Evolutionary conservation across 768 basidiomycete genomes (phyloP), one percentile per base, ranked within the genome.

Genomic region (Leccinum pellstonianum): DNA sequence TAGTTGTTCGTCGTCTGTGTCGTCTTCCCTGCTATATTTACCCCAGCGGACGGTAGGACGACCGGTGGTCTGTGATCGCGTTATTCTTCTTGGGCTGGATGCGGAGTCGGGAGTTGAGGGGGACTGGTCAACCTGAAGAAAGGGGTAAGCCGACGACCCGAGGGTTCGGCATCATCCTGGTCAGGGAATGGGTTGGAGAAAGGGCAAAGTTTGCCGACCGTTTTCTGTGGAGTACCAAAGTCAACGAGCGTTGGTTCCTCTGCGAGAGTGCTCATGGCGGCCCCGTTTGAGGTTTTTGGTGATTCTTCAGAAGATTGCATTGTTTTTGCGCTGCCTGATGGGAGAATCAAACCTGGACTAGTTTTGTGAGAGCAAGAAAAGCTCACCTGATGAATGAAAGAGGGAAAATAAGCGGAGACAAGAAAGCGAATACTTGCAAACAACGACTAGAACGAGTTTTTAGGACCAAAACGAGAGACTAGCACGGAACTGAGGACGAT

Each of bases 41-140:
- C 73, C 73, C 74, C 73, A 73, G 46, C 73, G 73, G 9, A 75
- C 63, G 21, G 72, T 66, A 2, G 73, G 73, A 52, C 73, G 74
- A 17, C 72, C 67, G 9, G 74, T 72, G 1, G 73, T 73, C 64
- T 73, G 73, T 0, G 73, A 75, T 66, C 72, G 72, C 48, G 72
- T 73, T 5, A 73, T 56, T 70, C 72, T 63, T 56, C 68, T 66
- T 6, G 66, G 47, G 41, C 38, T 58, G n/a, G 70, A 57, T 1
- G 65, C 14, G 5, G 73, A 65, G 56, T 75, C 70, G 8, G 70
- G 65, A 8, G 73, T 57, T 52, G 69, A 65, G 38, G 54, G 14
- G 23, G 35, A 3, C 3, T 60, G 60, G 43, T 72, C 71, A 35
- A 59, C 62, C 72, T 73, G 58, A 21, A 64, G 60, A 66, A 62